Evolutionary conservation across 208 protist species (phyloP).

Genomic region (Trypanosoma brucei): DNA sequence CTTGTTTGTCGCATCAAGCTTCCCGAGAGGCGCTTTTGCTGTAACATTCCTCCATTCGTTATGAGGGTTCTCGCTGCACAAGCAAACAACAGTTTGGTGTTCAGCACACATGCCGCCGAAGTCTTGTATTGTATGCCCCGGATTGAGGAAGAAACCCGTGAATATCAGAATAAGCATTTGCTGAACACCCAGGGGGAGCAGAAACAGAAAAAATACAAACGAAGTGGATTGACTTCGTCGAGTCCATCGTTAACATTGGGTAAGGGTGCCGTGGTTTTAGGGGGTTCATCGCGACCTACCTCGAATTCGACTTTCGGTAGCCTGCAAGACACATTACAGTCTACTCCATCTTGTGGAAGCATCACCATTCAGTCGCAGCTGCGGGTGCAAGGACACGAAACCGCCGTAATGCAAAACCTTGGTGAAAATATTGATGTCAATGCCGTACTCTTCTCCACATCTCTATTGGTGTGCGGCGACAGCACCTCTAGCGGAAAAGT

Average conservation of each 20-base stretch:
- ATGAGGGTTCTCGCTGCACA: constrained; percentile 54
- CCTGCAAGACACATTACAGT: too few relatives aligned
- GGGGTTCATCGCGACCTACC: too few relatives aligned
- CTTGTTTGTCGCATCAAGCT: constrained; percentile 42
- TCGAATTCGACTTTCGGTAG: too few relatives aligned
- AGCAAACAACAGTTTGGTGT: constrained; percentile 43
- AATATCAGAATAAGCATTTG: neutral
- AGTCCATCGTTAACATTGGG: too few relatives aligned
- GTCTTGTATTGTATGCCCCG: constrained; percentile 19
- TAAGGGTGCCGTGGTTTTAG: too few relatives aligned
- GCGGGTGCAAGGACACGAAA: neutral
- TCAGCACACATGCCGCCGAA: constrained; percentile 64
- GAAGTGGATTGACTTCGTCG: too few relatives aligned
- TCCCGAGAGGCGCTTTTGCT: constrained; percentile 68
- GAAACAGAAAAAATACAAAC: neutral
- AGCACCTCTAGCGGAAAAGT: neutral
- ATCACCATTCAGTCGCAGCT: neutral
- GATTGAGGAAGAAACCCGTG: constrained; percentile 5
- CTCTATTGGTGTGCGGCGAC: constrained; percentile 7
- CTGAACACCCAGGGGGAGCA: neutral
- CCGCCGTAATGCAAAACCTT: neutral
- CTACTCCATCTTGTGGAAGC: neutral
- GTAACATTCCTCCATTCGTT: constrained; percentile 48
- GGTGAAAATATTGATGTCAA: constrained; percentile 20
- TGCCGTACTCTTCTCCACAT: constrained; percentile 18